These are phyloP conservation scores for Daldinia vernicosa DNA, from an alignment of 495 filamentous ascomycete species.

Conservation along the genomic window DNA sequence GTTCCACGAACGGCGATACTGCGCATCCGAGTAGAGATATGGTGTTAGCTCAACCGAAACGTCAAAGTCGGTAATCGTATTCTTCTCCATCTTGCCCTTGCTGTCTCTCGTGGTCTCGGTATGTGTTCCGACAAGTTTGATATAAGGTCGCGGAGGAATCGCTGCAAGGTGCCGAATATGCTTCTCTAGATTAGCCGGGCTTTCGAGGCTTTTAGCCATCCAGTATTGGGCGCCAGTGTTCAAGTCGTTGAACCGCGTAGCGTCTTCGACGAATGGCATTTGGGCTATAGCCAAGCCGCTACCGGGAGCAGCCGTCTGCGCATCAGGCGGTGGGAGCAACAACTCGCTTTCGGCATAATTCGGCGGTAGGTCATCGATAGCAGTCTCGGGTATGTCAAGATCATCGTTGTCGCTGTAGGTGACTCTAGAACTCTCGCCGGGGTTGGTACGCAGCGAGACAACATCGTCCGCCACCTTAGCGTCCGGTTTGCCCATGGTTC, in stretches of 20 bases:
- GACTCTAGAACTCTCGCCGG: slow-evolving; percentile 32
- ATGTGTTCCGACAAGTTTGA: slow-evolving; percentile 62
- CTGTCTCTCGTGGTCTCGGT: slow-evolving; percentile 52
- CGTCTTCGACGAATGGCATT: slow-evolving; percentile 24
- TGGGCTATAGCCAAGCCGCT: neutral
- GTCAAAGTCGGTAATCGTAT: slow-evolving; percentile 85
- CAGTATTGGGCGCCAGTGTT: slow-evolving; percentile 48
- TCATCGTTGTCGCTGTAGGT: slow-evolving; percentile 30
- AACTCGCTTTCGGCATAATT: slow-evolving; percentile 40
- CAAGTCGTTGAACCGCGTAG: slow-evolving; percentile 33
- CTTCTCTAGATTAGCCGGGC: slow-evolving; percentile 53
- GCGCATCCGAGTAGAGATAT: slow-evolving; percentile 55
- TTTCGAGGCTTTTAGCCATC: slow-evolving; percentile 52
- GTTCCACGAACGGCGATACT: slow-evolving; percentile 42
- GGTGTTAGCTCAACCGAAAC: slow-evolving; percentile 60
- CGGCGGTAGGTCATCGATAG: slow-evolving; percentile 42
- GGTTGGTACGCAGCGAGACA: slow-evolving; percentile 40
- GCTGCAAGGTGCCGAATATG: slow-evolving; percentile 54
- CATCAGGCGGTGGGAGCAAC: slow-evolving; percentile 20
- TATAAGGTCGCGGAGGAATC: slow-evolving; percentile 56
- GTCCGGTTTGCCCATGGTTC: slow-evolving; percentile 31
- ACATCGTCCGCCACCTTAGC: slow-evolving; percentile 22
- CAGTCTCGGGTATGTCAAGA: slow-evolving; percentile 34
- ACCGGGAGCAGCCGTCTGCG: slow-evolving; percentile 1
- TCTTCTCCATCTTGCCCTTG: slow-evolving; percentile 81